phyloP scores from a whole-genome alignment of 1,139 yeast species.

The Candida sanyaensis region DNA sequence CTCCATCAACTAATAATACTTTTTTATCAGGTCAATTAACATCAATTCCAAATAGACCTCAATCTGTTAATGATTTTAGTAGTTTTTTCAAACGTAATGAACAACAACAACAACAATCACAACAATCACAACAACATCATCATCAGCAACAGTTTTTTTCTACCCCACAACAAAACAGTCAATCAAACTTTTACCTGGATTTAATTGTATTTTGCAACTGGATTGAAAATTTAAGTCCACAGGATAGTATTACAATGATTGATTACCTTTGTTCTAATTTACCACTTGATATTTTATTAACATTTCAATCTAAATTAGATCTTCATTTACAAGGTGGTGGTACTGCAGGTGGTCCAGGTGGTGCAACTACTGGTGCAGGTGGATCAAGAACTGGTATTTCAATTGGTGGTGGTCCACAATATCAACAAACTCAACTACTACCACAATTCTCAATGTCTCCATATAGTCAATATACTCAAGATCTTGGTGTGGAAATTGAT shows the following conservation, averaged over 20 bases:
- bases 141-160: neutral
- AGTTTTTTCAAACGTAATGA: slow-evolving; percentile 24
- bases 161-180: slow-evolving; percentile 1
- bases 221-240: slow-evolving; percentile 57
- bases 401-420: slow-evolving; percentile 5
- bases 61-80: slow-evolving; percentile 45
- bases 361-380: neutral
- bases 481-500: slow-evolving; percentile 32
- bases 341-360: too few species aligned
- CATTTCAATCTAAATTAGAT: slow-evolving; percentile 45
- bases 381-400: neutral
- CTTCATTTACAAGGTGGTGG: slow-evolving; percentile 25
- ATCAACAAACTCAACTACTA: slow-evolving; percentile 8
- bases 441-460: slow-evolving; percentile 9
- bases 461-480: slow-evolving; percentile 17
- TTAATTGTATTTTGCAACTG: slow-evolving; percentile 58
- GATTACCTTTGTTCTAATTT: slow-evolving; percentile 56
- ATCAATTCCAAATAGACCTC: slow-evolving; percentile 43
- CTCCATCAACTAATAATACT: slow-evolving; percentile 11
- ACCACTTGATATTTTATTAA: slow-evolving; percentile 49
- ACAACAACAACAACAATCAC: slow-evolving; percentile 16
- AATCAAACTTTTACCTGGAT: slow-evolving; percentile 37
- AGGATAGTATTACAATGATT: slow-evolving; percentile 59
- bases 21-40: slow-evolving; percentile 21
- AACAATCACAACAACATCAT: too few species aligned